Evolutionary conservation across 257 asterid genomes (phyloP).

Genomic region (Henckelia pumila): DNA sequence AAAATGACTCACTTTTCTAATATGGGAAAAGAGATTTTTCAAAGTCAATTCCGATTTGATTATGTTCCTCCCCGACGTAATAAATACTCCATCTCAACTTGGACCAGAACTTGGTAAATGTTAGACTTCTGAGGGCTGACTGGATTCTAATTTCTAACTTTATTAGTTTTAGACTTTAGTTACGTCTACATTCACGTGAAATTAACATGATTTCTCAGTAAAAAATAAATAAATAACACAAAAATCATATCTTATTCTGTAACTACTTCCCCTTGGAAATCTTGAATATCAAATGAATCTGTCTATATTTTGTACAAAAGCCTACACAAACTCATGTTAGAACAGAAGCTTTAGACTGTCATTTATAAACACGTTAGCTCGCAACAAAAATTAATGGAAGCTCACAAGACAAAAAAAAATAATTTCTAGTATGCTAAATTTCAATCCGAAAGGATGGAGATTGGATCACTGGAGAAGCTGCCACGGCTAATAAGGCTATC

Average conservation of each 20-base stretch:
- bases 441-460: constrained; percentile 64
- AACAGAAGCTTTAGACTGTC: background rate
- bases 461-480: constrained; percentile 67
- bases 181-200: background rate
- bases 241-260: too few relatives aligned
- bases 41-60: background rate
- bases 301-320: background rate
- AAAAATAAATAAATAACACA: too few relatives aligned
- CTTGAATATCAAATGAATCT: background rate
- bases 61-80: background rate
- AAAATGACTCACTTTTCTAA: background rate
- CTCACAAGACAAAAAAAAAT: background rate
- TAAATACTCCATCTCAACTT: background rate
- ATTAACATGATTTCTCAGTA: too few relatives aligned
- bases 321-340: background rate
- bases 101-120: background rate
- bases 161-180: background rate
- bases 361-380: too few relatives aligned
- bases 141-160: too few relatives aligned
- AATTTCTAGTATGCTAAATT: background rate
- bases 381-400: background rate
- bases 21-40: background rate
- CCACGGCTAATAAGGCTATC: constrained; percentile 81
- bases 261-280: too few relatives aligned
- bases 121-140: too few relatives aligned